Evolutionary conservation across 768 basidiomycete genomes (phyloP), one percentile per base, ranked within the genome.

Genomic region (Pleurotus citrinopileatus): DNA sequence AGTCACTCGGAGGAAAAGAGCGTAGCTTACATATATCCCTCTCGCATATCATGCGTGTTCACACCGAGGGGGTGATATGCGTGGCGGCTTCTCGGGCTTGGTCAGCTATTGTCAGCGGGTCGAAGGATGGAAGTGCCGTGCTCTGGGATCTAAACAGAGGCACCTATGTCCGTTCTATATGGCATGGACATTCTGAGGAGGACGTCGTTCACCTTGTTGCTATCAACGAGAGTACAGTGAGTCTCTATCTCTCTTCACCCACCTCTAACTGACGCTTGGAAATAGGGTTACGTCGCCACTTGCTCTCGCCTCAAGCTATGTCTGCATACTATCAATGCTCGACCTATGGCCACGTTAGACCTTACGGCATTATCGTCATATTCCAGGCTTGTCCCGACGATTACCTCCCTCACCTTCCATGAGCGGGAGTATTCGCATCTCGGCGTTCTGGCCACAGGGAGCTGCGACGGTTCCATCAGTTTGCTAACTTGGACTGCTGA

Each of bases 61-160:
- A 95, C 60, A 83, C 80, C 2, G 82, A 82, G 42, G 75, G 80
- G 44, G 80, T 96, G 20, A 66, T 75, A 1, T 87, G 81, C 59
- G 75, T 96, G 13, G 72, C 84, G 6, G 84, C 90, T 1, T 94
- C 89, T 12, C 74, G 87, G 38, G 70, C 86, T 1, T 96, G 94
- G 94, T 91, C 90, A 1, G 61, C 93, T 20, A 80, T 83, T 20
- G 80, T 94, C 40, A 94, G 90, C 59, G 92, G 92, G 8, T 89
- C 90, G 13, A 79, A 81, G 62, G 94, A 96, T 61, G 91, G 94
- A 1, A 91, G 86, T 57, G 91, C 89, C 0, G 87, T 87, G 3
- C 54, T 96, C 2, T 97, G 94, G 94, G 94, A 96, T 67, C 76
- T 94, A 50, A 96, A 97, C 63, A 74, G 84, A 23, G 88, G 89